phyloP scores from a whole-genome alignment of 352 stramenopile genomes.

The Phytophthora chlamydospora region DNA sequence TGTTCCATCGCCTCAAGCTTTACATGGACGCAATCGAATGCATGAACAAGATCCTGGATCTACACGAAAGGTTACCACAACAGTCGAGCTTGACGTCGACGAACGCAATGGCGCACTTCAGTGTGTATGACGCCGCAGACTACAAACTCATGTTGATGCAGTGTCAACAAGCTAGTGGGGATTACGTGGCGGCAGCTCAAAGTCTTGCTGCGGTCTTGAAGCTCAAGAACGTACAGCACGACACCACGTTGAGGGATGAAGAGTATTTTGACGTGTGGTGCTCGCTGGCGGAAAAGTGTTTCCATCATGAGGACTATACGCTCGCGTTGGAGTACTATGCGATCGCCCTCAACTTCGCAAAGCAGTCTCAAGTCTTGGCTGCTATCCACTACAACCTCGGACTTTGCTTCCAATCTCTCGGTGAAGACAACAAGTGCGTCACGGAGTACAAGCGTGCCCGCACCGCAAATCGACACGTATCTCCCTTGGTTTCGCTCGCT shows the following conservation, averaged over 20 bases:
- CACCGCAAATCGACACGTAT: constrained; percentile 69
- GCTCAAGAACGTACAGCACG: constrained; percentile 33
- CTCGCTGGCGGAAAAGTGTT: constrained; percentile 65
- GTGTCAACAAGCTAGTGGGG: constrained; percentile 61
- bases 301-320: constrained; percentile 67
- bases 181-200: constrained; percentile 57
- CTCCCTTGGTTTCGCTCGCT: constrained; percentile 43
- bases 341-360: constrained; percentile 64
- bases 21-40: constrained; percentile 60
- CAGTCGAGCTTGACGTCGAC: constrained; percentile 6
- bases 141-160: constrained; percentile 76
- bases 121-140: constrained; percentile 46
- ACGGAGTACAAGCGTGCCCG: constrained; percentile 72
- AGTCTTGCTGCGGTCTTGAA: constrained; percentile 55
- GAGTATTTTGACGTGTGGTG: constrained; percentile 65
- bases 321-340: constrained; percentile 69
- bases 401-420: constrained; percentile 60
- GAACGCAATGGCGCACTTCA: constrained; percentile 9
- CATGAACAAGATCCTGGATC: constrained; percentile 46
- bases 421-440: constrained; percentile 52
- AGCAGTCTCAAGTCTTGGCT: constrained; percentile 62
- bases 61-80: constrained; percentile 13
- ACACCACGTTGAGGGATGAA: constrained; percentile 45
- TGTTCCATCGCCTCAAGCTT: constrained; percentile 54
- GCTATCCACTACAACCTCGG: constrained; percentile 62